These are phyloP conservation scores for Mayamaea pseudoterrestris DNA, from an alignment of 108 stramenopile species.

Conservation along the genomic window DNA sequence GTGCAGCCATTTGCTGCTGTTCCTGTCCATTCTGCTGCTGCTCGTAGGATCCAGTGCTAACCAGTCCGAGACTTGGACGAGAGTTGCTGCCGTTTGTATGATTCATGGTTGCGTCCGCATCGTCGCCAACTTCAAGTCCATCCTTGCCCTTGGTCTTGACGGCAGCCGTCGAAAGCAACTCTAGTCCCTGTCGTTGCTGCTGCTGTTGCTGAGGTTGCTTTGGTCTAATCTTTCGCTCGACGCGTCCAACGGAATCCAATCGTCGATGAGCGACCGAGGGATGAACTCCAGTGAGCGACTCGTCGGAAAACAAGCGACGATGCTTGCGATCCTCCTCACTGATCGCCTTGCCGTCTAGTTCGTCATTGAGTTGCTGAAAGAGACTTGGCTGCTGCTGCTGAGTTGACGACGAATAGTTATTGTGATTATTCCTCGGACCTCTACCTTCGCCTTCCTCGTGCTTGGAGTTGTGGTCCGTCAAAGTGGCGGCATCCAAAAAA, in stretches of 20 bases:
- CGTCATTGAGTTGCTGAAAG: too few species aligned
- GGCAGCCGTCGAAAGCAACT: constrained; percentile 35
- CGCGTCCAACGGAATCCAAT: constrained; percentile 48
- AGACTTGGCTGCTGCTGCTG: too few species aligned
- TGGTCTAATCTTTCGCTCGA: constrained; percentile 13
- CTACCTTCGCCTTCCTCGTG: not conserved
- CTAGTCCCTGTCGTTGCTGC: constrained; percentile 30
- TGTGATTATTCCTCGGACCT: too few species aligned
- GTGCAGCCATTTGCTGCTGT: constrained; percentile 2
- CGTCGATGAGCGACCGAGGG: constrained; percentile 56
- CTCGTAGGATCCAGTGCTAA: not conserved
- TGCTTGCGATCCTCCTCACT: too few species aligned
- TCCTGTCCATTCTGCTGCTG: not conserved
- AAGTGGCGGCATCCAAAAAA: constrained; percentile 30
- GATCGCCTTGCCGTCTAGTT: too few species aligned
- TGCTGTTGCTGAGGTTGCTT: too few species aligned
- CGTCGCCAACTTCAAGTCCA: constrained; percentile 23
- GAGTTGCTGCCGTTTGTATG: not conserved
- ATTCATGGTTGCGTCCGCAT: constrained; percentile 3
- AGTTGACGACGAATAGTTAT: too few species aligned
- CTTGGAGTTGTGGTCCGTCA: constrained; percentile 7
- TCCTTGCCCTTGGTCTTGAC: constrained; percentile 36
- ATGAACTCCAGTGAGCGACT: too few species aligned
- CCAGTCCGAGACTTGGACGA: constrained; percentile 2
- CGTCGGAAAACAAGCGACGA: constrained; percentile 47